These are phyloP conservation scores for Allium cepa DNA, from an alignment of 106 monocot genomes.

Conservation along the genomic window DNA sequence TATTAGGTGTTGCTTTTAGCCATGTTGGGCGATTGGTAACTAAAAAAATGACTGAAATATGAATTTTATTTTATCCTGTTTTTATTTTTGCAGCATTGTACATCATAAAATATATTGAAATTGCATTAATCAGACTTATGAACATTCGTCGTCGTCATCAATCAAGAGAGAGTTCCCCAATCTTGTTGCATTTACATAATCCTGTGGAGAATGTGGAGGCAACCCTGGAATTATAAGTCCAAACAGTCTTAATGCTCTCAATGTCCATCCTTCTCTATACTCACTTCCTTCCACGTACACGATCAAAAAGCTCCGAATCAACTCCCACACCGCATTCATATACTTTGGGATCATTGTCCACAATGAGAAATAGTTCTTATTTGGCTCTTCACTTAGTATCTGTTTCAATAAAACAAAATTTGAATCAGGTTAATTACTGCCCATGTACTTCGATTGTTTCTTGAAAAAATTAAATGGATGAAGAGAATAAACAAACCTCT, in stretches of 20 bases:
- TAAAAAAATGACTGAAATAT: too few relatives aligned
- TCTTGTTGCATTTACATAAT: slow-evolving; percentile 76
- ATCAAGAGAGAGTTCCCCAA: slow-evolving; percentile 28
- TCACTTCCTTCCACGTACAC: slow-evolving; percentile 40
- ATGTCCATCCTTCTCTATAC: slow-evolving; percentile 54
- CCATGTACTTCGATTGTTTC: not conserved
- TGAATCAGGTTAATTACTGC: not conserved
- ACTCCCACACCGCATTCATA: slow-evolving; percentile 50
- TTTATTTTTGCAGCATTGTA: too few relatives aligned
- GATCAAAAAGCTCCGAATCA: slow-evolving; percentile 48
- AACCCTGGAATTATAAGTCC: slow-evolving; percentile 67
- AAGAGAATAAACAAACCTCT: slow-evolving; percentile 22
- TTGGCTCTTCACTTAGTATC: slow-evolving; percentile 57
- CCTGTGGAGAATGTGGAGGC: slow-evolving; percentile 63
- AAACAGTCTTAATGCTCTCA: slow-evolving; percentile 26
- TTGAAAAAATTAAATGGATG: not conserved
- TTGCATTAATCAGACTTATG: slow-evolving; percentile 2
- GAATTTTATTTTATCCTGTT: too few relatives aligned
- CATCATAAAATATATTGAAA: not conserved
- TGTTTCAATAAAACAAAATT: slow-evolving; percentile 4
- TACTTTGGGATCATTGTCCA: slow-evolving; percentile 33
- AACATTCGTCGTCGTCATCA: not conserved
- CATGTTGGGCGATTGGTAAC: too few relatives aligned
- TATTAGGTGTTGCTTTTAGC: too few relatives aligned
- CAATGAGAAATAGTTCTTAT: slow-evolving; percentile 72